Base-by-base conservation (phyloP, 169 alveolate species). In the Eimeria zaria region DNA sequence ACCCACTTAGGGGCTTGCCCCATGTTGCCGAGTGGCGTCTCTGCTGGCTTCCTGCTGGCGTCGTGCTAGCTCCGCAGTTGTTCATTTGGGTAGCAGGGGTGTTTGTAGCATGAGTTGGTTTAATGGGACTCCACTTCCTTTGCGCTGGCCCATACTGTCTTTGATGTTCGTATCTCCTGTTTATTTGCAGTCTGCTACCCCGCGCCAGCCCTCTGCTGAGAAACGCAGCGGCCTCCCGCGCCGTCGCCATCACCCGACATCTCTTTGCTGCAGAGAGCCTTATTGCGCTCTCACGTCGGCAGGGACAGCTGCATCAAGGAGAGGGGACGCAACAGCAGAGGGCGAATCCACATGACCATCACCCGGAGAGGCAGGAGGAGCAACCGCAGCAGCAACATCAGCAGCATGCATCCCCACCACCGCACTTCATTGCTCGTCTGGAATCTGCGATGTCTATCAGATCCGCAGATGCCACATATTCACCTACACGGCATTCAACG, bases 191-290 rank as follows among this genome's bases (percentile, higher is more conserved):
- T 58, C 76, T 83, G 76, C 55, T 55, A 39, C 91, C 53, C 46
- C 91, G 91, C 41, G 91, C 91, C 33, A 83, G 91, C 74, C 91
- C 91, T 60, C 76, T 83, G 33, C 76, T 83, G 51, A 51, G 91
- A 58, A 83, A 83, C 58, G 91, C 91, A 30, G 91, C 91, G 18
- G 73, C 91, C 74, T 83, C 91, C 27, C 91, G 91, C 30, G 91
- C 91, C 55, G 91, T 83, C 51, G 71, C 91, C 44, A 83, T 83
- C 39, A 83, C 46, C 16, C 91, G 91, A 6, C 73, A 53, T 36
- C 91, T 83, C 48, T 83, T 83, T 36, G 91, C 91, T 39, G n/a
- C 73, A 30, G 91, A 83, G 39, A 83, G 30, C 76, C 73, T 83
- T n/a, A 58, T 51, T 33, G 20, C 58, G 39, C 91, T 83, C 51